Evolutionary conservation across 495 filamentous ascomycete species (phyloP), one percentile per base, ranked within the genome.

Genomic region (Thozetella sp.): DNA sequence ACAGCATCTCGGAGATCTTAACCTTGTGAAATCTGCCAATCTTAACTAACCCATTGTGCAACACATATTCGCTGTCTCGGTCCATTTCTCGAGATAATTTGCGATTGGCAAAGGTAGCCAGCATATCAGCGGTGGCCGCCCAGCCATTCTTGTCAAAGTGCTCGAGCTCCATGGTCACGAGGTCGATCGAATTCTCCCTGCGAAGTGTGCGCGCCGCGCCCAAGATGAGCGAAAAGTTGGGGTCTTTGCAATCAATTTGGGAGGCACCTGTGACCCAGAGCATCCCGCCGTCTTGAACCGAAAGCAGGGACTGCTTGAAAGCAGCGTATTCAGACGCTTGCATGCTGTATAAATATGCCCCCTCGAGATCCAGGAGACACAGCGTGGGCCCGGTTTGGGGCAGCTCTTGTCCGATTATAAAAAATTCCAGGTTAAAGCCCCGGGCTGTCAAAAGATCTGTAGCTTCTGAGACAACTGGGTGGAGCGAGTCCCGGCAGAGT

Each of bases 191-290:
- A 2, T 60, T 30, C 48, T 67, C 60, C 20, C 23, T 46, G 34
- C 56, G 56, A 4, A 63, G 20, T 9, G 43, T 58, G 26, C 63
- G 50, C 22, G 58, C 40, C 3, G 56, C 25, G 24, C 62, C 62
- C 0, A 62, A 25, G 2, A 48, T 34, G 20, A 55, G 57, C 4
- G 68, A 63, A 1, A 25, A 60, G 17, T 57, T 30, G 4, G 68
- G 65, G 45, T 70, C 57, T 2, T 43, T 22, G 51, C 68, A 71
- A 9, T 24, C 12, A 1, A 72, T 50, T 46, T 73, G 69, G 4
- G 55, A 40, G 0, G 64, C 48, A 3, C 22, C 25, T 17, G 58
- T 73, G 2, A 64, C 22, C 67, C 70, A 73, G 19, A 71, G 50
- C 23, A 73, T 34, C 0, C 24, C 48, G 12, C 2, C 13, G 3